phyloP scores from a whole-genome alignment of 148 eudicot species.

The Camellia sinensis region DNA sequence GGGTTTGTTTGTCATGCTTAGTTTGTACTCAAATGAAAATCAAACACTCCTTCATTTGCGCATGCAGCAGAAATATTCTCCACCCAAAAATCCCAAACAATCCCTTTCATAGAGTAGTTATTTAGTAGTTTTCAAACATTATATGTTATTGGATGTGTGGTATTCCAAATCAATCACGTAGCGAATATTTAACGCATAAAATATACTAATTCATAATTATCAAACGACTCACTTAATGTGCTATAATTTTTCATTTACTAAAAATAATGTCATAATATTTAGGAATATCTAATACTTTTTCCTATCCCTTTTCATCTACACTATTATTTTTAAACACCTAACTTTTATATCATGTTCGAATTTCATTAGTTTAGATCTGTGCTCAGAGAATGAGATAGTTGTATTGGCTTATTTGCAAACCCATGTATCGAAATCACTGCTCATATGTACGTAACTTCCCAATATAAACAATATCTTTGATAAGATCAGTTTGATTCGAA shows the following conservation, averaged over 20 bases:
- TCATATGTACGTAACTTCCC: not conserved
- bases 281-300: not conserved
- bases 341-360: constrained; percentile 34
- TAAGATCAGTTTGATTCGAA: not conserved
- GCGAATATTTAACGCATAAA: too few species aligned
- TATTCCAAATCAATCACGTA: too few species aligned
- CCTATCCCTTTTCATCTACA: not conserved
- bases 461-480: not conserved
- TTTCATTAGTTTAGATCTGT: not conserved
- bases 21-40: constrained; percentile 32
- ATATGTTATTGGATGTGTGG: too few species aligned
- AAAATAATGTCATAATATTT: too few species aligned
- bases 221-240: too few species aligned
- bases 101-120: constrained; percentile 7
- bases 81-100: not conserved
- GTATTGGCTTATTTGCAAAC: constrained; percentile 23
- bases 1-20: constrained; percentile 42
- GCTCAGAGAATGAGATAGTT: constrained; percentile 17
- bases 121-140: too few species aligned
- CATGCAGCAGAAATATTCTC: constrained; percentile 37
- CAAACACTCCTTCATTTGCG: constrained; percentile 21
- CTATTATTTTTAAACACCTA: constrained; percentile 17
- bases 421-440: not conserved
- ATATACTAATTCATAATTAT: too few species aligned
- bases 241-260: too few species aligned